phyloP scores from a whole-genome alignment of 768 basidiomycete genomes.

The Dacryopinax primogenitus region DNA sequence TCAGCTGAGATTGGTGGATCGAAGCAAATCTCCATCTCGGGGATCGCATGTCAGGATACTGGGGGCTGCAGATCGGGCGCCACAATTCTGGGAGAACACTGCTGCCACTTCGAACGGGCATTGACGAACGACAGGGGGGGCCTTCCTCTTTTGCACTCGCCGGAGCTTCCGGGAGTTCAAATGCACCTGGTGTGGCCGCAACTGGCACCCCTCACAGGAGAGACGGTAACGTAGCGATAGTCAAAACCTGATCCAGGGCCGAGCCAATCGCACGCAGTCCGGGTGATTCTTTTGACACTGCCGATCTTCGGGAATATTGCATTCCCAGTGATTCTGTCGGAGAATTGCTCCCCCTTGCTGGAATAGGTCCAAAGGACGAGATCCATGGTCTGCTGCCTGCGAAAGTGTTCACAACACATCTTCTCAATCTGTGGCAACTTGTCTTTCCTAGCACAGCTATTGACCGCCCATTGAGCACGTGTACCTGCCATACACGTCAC shows the following conservation, averaged over 20 bases:
- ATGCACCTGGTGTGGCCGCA: not conserved
- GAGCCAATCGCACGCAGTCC: not conserved
- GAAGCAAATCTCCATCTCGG: not conserved
- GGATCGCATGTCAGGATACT: not conserved
- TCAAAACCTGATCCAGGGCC: not conserved
- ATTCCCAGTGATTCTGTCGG: not conserved
- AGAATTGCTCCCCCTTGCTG: not conserved
- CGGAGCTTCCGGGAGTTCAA: not conserved
- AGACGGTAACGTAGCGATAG: not conserved
- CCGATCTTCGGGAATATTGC: not conserved
- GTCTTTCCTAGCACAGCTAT: too few species aligned
- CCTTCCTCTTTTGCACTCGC: not conserved
- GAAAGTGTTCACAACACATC: too few species aligned
- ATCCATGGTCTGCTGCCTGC: too few species aligned
- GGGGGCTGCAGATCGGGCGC: not conserved
- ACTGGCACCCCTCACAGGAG: not conserved
- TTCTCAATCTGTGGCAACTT: too few species aligned
- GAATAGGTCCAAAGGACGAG: not conserved
- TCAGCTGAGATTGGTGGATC: not conserved
- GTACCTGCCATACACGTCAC: not conserved
- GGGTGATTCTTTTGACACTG: not conserved
- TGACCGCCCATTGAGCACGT: too few species aligned
- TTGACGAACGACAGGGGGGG: not conserved
- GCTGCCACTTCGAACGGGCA: not conserved
- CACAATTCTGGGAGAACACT: not conserved